phyloP scores from a whole-genome alignment of 1,139 yeast species.

The Pichia sp. region DNA sequence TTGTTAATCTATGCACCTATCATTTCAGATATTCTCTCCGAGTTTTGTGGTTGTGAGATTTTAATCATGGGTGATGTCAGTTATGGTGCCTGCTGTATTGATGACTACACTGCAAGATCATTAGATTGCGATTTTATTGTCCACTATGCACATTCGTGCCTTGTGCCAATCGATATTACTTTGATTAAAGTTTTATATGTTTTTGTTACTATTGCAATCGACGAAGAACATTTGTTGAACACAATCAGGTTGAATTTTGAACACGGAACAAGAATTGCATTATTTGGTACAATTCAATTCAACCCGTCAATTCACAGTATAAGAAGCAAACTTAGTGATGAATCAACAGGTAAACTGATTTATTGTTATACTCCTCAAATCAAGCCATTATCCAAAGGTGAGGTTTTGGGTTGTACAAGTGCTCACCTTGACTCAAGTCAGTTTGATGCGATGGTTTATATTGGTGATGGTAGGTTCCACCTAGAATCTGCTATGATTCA shows the following conservation, averaged over 20 bases:
- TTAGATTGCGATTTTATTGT: conserved; percentile 90
- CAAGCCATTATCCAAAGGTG: conserved; percentile 90
- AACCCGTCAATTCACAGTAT: conserved; percentile 88
- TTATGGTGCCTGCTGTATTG: conserved; percentile 98
- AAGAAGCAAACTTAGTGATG: conserved; percentile 44
- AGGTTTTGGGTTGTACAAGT: conserved; percentile 93
- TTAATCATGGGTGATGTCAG: conserved; percentile 98
- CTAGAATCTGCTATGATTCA: conserved; percentile 96
- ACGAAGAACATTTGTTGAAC: conserved; percentile 69
- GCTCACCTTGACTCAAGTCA: conserved; percentile 60
- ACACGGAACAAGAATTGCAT: conserved; percentile 54
- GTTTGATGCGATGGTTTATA: conserved; percentile 73
- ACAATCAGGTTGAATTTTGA: conserved; percentile 69
- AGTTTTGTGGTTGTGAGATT: conserved; percentile 80
- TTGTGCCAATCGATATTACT: conserved; percentile 92
- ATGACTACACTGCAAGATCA: conserved; percentile 89
- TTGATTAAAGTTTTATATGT: conserved; percentile 83
- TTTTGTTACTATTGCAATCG: conserved; percentile 91
- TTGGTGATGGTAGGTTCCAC: conserved; percentile 97
- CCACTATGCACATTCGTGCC: conserved; percentile 96
- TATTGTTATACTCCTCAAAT: conserved; percentile 83
- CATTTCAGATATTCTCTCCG: conserved; percentile 84
- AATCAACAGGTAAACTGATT: conserved; percentile 40
- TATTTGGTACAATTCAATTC: conserved; percentile 94
- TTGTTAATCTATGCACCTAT: conserved; percentile 77